Percentiles rank a stretch among this genome's conserved stretches.
phyloP scores from a whole-genome alignment of 2,329 filamentous ascomycete species.

The Fusarium clavum region DNA sequence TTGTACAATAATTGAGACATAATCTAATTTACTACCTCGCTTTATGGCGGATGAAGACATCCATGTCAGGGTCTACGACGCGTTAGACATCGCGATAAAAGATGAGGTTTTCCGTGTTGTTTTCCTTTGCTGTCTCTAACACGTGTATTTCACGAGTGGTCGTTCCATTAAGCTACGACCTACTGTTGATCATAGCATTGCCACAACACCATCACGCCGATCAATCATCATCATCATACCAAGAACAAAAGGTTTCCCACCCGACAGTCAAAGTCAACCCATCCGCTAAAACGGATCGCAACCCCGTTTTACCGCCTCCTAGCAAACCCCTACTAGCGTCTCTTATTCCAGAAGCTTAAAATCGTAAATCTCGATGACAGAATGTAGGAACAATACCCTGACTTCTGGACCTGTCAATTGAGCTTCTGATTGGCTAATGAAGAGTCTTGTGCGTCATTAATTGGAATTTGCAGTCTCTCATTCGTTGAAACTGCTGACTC shows the following conservation, averaged over 20 bases:
- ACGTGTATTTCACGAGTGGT: neutral
- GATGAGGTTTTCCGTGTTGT: no score
- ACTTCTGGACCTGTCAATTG: fast-evolving
- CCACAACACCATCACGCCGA: neutral
- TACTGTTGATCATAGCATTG: neutral
- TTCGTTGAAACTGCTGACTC: neutral
- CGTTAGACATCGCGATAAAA: no score
- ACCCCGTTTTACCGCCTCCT: neutral
- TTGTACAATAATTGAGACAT: no score
- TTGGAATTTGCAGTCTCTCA: fast-evolving
- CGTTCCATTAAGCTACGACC: neutral
- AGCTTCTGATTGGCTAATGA: neutral
- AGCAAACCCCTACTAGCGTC: neutral
- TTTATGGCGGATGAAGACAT: no score
- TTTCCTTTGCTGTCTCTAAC: no score
- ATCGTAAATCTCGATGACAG: neutral
- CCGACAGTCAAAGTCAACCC: neutral
- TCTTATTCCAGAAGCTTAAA: neutral
- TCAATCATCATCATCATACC: neutral
- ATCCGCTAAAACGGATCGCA: neutral
- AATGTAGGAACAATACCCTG: neutral
- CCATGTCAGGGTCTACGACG: no score
- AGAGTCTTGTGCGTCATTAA: constrained; percentile 19
- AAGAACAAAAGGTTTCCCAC: neutral
- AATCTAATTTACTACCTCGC: no score